phyloP scores from a whole-genome alignment of 2,329 filamentous ascomycete genomes.

The Elsinoe australis region DNA sequence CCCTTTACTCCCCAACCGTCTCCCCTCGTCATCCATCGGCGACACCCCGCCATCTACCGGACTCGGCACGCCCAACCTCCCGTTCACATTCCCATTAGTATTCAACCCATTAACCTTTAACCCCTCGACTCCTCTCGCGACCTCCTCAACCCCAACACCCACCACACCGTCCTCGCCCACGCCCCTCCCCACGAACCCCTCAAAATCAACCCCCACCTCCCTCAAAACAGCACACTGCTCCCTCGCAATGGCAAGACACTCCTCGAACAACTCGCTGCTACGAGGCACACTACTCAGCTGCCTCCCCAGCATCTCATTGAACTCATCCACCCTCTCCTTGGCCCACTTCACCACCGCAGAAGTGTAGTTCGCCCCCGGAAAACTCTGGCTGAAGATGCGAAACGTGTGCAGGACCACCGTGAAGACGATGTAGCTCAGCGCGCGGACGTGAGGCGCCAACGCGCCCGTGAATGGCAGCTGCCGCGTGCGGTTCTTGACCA shows the following conservation, averaged over 20 bases:
- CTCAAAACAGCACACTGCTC: constrained; percentile 71
- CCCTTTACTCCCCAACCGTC: constrained; percentile 5
- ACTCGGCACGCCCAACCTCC: constrained; percentile 8
- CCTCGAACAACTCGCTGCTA: constrained; percentile 66
- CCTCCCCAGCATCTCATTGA: constrained; percentile 72
- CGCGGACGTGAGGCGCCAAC: constrained; percentile 86
- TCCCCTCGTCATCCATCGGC: constrained; percentile 10
- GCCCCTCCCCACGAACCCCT: constrained; percentile 66
- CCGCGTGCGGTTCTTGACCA: constrained; percentile 73
- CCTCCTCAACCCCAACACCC: not conserved
- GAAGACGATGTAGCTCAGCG: constrained; percentile 93
- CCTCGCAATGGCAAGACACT: constrained; percentile 74
- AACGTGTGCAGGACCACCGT: constrained; percentile 90
- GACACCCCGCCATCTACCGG: not conserved
- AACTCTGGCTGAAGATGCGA: constrained; percentile 36
- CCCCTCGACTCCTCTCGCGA: not conserved
- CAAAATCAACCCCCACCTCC: constrained; percentile 86
- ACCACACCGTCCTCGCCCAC: constrained; percentile 26
- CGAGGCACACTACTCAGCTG: constrained; percentile 81
- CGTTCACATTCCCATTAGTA: constrained; percentile 12
- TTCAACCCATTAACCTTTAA: not conserved
- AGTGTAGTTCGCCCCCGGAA: constrained; percentile 80
- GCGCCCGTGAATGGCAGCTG: constrained; percentile 95
- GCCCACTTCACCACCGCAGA: constrained; percentile 96
- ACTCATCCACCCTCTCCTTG: constrained; percentile 87